Evolutionary conservation across 495 filamentous ascomycete genomes (phyloP), one percentile per base, ranked within the genome.

Genomic region (Annulohypoxylon maeteangense): DNA sequence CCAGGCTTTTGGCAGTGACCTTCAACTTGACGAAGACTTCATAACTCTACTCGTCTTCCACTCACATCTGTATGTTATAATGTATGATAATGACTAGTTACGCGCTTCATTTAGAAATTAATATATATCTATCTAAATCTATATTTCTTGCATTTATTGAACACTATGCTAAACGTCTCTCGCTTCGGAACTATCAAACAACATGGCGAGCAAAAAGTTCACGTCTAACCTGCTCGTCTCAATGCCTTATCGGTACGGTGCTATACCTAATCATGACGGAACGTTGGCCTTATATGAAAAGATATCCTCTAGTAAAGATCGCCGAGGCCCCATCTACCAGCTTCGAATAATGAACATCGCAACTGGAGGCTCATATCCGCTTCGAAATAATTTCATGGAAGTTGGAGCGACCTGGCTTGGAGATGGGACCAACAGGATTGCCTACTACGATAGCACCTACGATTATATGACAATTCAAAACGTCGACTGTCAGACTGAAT

Each of bases 231-330:
- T 36, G 1, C 50, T 78, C 10, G 31, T 72, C 40, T 65, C 51
- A 12, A 68, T 61, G 18, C 75, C 74, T 34, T 50, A 64, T 10
- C 47, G 73, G 8, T 42, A 62, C 18, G 32, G 64, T 4, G 60
- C 73, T 3, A 27, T 67, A 6, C 76, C 78, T 12, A 78, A 74
- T 50, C 55, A 65, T 18, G 75, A 77, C 31, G 78, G 75, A 32
- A 76, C 71, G 0, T 31, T 65, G 8, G 71, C 45, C 12, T 63
- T 80, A 29, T 80, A 72, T 32, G 10, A 6, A 10, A 32, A 32
- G 10, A 10, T 32, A 32, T 32, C 6, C 31, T 32, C 6, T 32
- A 7, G 31, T 62, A 67, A 40, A 16, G 67, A 67, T 14, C 75
- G 25, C 1, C 44, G 22, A 32, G 6, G 31, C 31, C 10, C 10